Conservation (phyloP, 805 yeast species). For the Yamadazyma takamatsuzukensis region DNA sequence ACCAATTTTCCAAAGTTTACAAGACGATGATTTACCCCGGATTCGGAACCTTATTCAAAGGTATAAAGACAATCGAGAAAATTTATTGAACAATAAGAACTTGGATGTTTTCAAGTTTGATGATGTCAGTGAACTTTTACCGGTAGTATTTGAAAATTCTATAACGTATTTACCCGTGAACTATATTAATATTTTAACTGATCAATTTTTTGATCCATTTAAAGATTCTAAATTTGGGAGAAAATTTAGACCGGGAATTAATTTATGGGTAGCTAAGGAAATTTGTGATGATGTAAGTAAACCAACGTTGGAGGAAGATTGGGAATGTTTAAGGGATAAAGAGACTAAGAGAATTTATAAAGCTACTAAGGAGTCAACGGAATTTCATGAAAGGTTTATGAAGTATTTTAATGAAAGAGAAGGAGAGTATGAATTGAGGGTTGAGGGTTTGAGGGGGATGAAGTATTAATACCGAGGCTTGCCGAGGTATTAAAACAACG, state of each 20-base stretch:
- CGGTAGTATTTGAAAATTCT: constrained; percentile 34
- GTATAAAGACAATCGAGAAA: constrained; percentile 9
- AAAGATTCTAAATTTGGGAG: constrained; percentile 1
- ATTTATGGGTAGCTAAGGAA: constrained; percentile 10
- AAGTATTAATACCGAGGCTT: too few species aligned
- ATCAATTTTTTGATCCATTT: constrained; percentile 23
- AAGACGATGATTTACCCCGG: constrained; percentile 13
- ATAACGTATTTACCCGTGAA: constrained; percentile 30
- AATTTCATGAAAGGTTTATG: constrained; percentile 8
- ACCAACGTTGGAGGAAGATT: constrained; percentile 9
- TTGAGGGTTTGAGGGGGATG: constrained; percentile 5
- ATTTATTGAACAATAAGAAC: constrained; percentile 10
- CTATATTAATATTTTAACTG: constrained; percentile 21
- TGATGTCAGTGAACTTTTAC: constrained; percentile 25
- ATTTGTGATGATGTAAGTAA: constrained; percentile 5
- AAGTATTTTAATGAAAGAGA: constrained; percentile 6
- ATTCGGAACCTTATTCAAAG: constrained; percentile 7
- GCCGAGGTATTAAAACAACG: too few species aligned
- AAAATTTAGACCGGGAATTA: constrained; percentile 9
- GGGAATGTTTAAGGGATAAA: constrained; percentile 9
- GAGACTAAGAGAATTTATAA: constrained; percentile 2
- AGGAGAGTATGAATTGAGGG: constrained; percentile 4
- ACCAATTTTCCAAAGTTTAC: constrained; percentile 14
- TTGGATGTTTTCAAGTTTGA: constrained; percentile 29
- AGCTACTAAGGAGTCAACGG: constrained; percentile 2